Base-by-base conservation (phyloP, 2,329 filamentous ascomycete species). In the Fusarium nisikadoi region DNA sequence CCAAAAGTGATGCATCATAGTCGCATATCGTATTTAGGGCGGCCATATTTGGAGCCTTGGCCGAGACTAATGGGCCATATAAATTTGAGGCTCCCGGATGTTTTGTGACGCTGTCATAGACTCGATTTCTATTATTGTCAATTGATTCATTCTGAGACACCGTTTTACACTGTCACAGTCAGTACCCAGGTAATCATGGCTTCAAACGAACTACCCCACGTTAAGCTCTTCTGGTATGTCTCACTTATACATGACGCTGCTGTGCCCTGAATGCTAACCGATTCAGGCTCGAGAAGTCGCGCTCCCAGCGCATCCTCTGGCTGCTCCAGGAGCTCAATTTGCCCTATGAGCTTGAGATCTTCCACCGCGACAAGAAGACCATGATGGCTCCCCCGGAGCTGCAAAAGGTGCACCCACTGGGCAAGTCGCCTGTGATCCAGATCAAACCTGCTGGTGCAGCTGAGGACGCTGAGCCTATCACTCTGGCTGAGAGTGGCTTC, bases 291-390 rank as follows among this genome's bases (percentile, higher is more conserved):
- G 89, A 95, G 75, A 86, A 92, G 75, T 97, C 94, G 62, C 92
- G 94, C 74, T 90, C 93, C 17, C 93, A 97, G 81, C 90, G 93
- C 70, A 92, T 95, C 65, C 84, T 96, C 47, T 97, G 93, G 93
- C 90, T 97, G 11, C 88, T 97, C 46, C 93, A 96, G 80, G 94
- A 95, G 81, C 90, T 96, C 69, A 87, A 92, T 46, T 81, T 97
- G 38, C 87, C 91, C 33, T 97, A 97, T 82, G 89, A 95, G 69
- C 83, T 98, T 64, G 90, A 95, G 77, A 87, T 92, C 59, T 96
- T 92, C 86, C 94, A 93, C 80, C 91, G 95, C 58, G 79, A 85
- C 71, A 83, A 82, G 61, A 77, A 84, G 63, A 88, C 91, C 61
- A 87, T 85, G 75, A 85, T 93, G n/a, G 95, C 95, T 2, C 93